Evolutionary conservation across 345 rosid genomes (phyloP), one percentile per base, ranked within the genome.

Genomic region (Gossypium turneri): DNA sequence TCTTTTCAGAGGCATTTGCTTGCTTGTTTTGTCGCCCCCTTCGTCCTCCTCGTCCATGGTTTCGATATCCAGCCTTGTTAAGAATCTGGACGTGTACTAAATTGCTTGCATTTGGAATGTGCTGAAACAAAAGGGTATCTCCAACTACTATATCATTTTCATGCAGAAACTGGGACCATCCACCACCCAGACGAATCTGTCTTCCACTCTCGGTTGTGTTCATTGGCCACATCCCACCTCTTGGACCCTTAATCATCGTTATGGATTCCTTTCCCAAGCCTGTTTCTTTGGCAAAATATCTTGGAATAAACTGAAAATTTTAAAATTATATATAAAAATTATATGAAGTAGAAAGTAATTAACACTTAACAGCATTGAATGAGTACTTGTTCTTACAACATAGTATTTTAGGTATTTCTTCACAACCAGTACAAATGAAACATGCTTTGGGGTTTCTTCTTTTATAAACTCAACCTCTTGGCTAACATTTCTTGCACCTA

Each of bases 61-160:
- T 7, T 61, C 66, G 20, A 4, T 61, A n/a, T 61, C 20, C 5
- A 29, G 44, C 66, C 44, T 29, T 61, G 55, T 9, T 22, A 20
- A 45, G 8, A 22, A 67, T 7, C 70, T 6, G 29, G 34, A 67
- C 34, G 11, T 45, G 70, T 20, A 67, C 48, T 22, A 16, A 22
- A 12, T 67, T 65, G 47, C 29, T 38, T 13, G 53, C 22, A 25
- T 22, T 7, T 20, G 55, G 38, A 45, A 67, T 45, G n/a, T 20
- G 51, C 55, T 45, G 17, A 22, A 67, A 67, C 70, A 45, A 15
- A 67, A 67, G 70, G 53, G 70, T 67, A 45, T 67, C 70, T 45
- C 70, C 70, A 12, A 12, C 70, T 12, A 45, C 70, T 12, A 67
- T 11, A 12, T 3, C n/a, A 25, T 67, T 13, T 45, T 45, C 70